phyloP scores from a whole-genome alignment of 768 basidiomycete species.

The Serendipita sp. region DNA sequence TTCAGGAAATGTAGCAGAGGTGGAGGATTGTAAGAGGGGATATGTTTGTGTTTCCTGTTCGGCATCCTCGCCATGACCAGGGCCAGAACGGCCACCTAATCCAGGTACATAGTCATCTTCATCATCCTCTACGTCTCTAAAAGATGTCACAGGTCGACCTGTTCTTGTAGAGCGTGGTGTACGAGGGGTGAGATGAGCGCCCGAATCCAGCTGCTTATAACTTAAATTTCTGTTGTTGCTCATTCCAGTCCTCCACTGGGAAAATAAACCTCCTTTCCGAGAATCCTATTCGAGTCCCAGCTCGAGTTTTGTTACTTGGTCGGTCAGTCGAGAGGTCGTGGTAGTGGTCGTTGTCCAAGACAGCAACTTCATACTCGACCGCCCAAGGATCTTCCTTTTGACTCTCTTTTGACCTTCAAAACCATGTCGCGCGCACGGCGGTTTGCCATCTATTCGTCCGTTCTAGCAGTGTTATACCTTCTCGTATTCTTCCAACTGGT shows the following conservation, averaged over 20 bases:
- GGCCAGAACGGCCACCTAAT: neutral
- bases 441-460: constrained; percentile 30
- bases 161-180: neutral
- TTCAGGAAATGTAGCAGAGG: neutral
- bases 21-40: neutral
- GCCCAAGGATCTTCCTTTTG: no score
- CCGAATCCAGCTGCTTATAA: neutral
- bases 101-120: neutral
- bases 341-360: neutral
- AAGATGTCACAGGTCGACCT: neutral
- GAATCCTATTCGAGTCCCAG: neutral
- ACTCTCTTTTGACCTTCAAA: no score
- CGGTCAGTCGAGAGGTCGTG: neutral
- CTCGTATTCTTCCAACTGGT: constrained; percentile 40
- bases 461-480: constrained; percentile 35
- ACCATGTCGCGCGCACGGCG: constrained; percentile 49
- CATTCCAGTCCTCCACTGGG: no score
- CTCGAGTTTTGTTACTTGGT: neutral
- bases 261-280: no score
- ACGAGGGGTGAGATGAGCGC: neutral
- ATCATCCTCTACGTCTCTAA: neutral
- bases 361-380: no score
- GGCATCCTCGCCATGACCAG: neutral
- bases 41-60: neutral
- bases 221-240: neutral